Conservation (phyloP, 176 grass and related monocot species). For the Hordeum marinum region DNA sequence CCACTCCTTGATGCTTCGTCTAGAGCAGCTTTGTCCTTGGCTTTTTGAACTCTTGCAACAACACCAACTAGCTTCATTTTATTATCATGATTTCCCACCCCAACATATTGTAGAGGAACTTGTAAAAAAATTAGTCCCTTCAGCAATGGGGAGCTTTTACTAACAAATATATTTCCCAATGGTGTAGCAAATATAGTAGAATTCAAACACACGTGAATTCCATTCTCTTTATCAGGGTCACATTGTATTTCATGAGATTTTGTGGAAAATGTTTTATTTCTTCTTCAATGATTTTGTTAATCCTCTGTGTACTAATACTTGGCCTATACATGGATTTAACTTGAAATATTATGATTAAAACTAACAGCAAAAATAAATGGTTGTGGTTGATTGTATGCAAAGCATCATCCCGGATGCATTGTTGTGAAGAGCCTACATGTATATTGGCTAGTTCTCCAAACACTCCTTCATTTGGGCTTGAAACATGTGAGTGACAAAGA, state of each 20-base stretch:
- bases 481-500: background rate
- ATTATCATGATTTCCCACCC: background rate
- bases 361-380: too few relatives aligned
- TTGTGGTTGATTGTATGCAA: too few relatives aligned
- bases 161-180: too few relatives aligned
- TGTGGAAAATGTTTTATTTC: too few relatives aligned
- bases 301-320: constrained; percentile 33
- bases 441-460: background rate
- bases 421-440: background rate
- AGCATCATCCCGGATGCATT: too few relatives aligned
- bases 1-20: background rate
- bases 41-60: background rate
- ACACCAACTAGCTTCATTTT: background rate
- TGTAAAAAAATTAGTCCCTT: background rate
- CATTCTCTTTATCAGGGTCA: too few relatives aligned
- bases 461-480: background rate
- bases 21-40: background rate
- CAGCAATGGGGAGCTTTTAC: background rate
- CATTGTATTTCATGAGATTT: too few relatives aligned
- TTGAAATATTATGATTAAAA: too few relatives aligned
- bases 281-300: too few relatives aligned
- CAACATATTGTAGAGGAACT: background rate
- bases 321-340: too few relatives aligned
- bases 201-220: too few relatives aligned
- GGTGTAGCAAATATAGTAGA: too few relatives aligned